phyloP scores from a whole-genome alignment of 116 monocot species.

The Posidonia oceanica region DNA sequence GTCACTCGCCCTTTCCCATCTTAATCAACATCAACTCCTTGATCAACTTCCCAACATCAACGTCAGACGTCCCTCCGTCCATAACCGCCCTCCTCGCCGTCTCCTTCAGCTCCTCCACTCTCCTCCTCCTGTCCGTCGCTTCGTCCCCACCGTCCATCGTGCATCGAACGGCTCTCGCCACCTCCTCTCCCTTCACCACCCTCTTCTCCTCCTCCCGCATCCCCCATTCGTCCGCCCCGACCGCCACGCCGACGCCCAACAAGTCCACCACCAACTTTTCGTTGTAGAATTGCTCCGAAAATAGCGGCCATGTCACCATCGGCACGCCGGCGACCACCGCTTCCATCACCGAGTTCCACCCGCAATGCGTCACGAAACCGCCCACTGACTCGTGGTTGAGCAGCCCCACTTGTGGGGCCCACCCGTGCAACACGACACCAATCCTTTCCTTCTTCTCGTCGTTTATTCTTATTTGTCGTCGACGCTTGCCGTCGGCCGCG shows the following conservation, averaged over 20 bases:
- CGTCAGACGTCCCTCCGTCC: neutral
- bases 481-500: too few relatives aligned
- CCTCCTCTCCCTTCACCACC: neutral
- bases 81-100: neutral
- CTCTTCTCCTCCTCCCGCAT: neutral
- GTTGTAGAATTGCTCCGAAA: conserved; percentile 11
- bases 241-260: neutral
- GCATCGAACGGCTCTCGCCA: neutral
- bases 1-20: too few relatives aligned
- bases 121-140: neutral
- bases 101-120: neutral
- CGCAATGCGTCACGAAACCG: conserved; percentile 25
- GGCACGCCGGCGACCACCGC: conserved; percentile 8
- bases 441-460: neutral
- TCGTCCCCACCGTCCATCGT: conserved; percentile 1
- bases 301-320: conserved; percentile 14
- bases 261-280: conserved; percentile 5
- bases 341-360: conserved; percentile 57
- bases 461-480: too few relatives aligned
- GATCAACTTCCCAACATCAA: neutral
- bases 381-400: conserved; percentile 12
- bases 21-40: neutral
- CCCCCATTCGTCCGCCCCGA: neutral
- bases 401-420: conserved; percentile 17
- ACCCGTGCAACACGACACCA: conserved; percentile 10